Evolutionary conservation across 306 rosid species (phyloP).

Genomic region (Nissolia schottii): DNA sequence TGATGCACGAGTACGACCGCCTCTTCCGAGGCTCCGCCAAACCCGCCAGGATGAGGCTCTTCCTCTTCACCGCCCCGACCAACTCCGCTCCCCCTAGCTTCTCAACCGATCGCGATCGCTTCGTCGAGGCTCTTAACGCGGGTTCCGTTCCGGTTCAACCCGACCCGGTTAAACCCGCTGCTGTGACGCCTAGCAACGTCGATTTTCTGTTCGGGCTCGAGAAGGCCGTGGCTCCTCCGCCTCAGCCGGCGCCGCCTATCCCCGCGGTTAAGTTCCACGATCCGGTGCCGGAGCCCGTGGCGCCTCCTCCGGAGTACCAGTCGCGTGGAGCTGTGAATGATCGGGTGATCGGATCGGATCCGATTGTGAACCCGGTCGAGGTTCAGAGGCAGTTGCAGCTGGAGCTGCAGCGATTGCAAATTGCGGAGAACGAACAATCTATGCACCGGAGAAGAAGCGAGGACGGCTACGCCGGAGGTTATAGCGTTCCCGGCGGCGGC

Average conservation of each 20-base stretch:
- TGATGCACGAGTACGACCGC: conserved; percentile 94
- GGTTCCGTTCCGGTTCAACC: conserved; percentile 25
- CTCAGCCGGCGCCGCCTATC: conserved; percentile 17
- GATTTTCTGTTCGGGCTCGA: conserved; percentile 69
- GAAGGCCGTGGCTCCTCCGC: conserved; percentile 42
- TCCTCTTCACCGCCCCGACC: conserved; percentile 36
- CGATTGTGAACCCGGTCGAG: conserved; percentile 34
- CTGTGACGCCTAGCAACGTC: conserved; percentile 26
- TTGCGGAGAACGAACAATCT: conserved; percentile 48
- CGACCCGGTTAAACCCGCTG: conserved; percentile 45
- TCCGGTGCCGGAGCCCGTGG: conserved; percentile 46
- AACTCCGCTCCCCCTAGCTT: conserved; percentile 9
- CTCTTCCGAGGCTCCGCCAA: conserved; percentile 53
- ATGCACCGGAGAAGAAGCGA: conserved; percentile 49
- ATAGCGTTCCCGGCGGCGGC: conserved; percentile 36
- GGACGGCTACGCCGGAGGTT: conserved; percentile 44
- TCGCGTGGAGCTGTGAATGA: conserved; percentile 23
- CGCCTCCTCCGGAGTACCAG: conserved; percentile 34
- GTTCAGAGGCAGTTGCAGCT: conserved; percentile 69
- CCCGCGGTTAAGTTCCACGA: conserved; percentile 38
- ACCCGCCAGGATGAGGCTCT: conserved; percentile 73
- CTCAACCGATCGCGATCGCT: conserved; percentile 52
- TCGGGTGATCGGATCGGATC: conserved; percentile 42
- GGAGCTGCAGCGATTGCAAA: conserved; percentile 58
- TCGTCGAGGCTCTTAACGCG: conserved; percentile 52